Evolutionary conservation across 1,284 basidiomycete species (phyloP), one percentile per base, ranked within the genome.

Genomic region (Somion occarium): DNA sequence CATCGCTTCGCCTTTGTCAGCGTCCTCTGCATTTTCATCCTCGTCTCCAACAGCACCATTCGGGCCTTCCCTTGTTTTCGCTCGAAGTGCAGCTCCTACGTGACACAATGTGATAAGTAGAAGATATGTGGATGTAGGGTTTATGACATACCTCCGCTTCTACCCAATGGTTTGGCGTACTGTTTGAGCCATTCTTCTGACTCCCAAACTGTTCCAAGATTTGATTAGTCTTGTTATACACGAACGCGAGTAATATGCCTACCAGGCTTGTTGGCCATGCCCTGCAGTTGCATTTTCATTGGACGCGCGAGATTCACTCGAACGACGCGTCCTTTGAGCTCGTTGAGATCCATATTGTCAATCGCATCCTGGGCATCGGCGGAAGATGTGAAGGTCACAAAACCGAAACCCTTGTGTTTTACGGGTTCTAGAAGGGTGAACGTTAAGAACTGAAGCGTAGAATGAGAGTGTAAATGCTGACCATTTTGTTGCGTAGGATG

Each of bases 311-410:
- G 67, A 61, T 87, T 91, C 43, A 90, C 88, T 64, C 86, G 88
- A 54, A 91, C 67, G 22, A 91, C 85, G 50, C 78, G 79, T 26
- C 85, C 88, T 20, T 74, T 73, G 27, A 91, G 69, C 64, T 91
- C 89, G 60, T 91, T 91, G 63, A 90, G 72, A 65, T 91, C 89
- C 88, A 91, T 91, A 68, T 91, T 91, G 72, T 91, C 89, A 56
- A 91, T 91, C 43, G 88, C 88, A 65, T 91, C 89, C 63, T 88
- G 88, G 9, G 89, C 89, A 66, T 91, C 88, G 23, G 76, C 77
- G n/a, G 85, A 61, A 2, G 88, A 86, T 5, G 79, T 69, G 61
- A 79, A 91, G 9, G 89, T 91, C 44, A 91, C 80, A 60, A 91
- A 91, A 2, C 82, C 88, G 66, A 89, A 91, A 15, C 88, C 88